phyloP scores from a whole-genome alignment of 164 flowering plant genomes.

The Tetrastigma voinierianum region DNA sequence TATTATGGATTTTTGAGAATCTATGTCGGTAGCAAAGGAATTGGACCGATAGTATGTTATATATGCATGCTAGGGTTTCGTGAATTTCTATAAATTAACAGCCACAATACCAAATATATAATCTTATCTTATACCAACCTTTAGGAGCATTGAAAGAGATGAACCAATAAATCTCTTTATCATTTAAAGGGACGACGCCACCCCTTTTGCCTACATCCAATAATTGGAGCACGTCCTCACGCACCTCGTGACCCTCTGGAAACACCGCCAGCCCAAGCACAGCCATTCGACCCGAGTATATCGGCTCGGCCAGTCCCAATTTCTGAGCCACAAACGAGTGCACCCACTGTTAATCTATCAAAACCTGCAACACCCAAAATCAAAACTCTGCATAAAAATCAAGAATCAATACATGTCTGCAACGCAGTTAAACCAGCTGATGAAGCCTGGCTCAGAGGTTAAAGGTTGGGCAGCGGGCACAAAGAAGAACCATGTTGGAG shows the following conservation, averaged over 20 bases:
- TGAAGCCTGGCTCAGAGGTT: no score
- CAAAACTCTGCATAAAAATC: neutral
- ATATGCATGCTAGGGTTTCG: no score
- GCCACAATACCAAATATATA: no score
- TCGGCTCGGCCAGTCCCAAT: constrained; percentile 40
- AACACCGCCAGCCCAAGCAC: constrained; percentile 41
- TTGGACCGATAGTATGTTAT: no score
- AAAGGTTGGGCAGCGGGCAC: no score
- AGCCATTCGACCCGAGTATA: constrained; percentile 40
- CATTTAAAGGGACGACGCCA: constrained; percentile 36
- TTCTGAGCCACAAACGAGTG: constrained; percentile 52
- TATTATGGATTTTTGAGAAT: no score
- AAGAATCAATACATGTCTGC: no score
- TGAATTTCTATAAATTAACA: no score
- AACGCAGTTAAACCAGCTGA: no score
- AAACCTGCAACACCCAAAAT: constrained; percentile 16
- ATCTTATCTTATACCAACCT: no score
- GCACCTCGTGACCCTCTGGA: constrained; percentile 49
- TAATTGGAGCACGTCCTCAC: constrained; percentile 29
- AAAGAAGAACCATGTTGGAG: no score
- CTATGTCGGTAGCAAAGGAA: no score
- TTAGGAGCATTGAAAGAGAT: constrained; percentile 9
- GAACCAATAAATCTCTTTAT: constrained; percentile 43
- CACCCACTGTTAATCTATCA: constrained; percentile 63
- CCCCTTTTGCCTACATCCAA: constrained; percentile 23